Evolutionary conservation across 2,329 filamentous ascomycete species (phyloP).

Genomic region (Colletotrichum falcatum): DNA sequence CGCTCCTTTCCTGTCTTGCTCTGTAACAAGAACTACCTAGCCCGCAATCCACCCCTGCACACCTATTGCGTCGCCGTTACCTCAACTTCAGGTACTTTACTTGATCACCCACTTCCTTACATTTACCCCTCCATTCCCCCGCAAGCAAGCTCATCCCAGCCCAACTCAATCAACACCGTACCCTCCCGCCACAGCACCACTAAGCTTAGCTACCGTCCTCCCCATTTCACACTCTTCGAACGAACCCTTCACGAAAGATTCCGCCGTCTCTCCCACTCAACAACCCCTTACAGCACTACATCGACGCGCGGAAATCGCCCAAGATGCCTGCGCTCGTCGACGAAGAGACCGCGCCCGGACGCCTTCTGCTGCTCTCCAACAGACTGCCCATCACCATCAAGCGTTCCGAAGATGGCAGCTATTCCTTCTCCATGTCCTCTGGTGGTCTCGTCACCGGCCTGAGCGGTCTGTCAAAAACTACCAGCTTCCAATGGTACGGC

Average conservation of each 20-base stretch:
- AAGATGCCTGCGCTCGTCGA: slow-evolving; percentile 54
- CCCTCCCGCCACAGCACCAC: slow-evolving; percentile 26
- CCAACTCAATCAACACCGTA: slow-evolving; percentile 35
- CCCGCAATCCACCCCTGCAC: slow-evolving; percentile 24
- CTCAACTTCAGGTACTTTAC: slow-evolving; percentile 14
- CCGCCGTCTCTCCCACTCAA: slow-evolving; percentile 9
- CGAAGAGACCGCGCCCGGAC: slow-evolving; percentile 53
- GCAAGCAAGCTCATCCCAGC: slow-evolving; percentile 40
- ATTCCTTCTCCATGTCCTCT: slow-evolving; percentile 95
- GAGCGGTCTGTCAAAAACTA: slow-evolving; percentile 90
- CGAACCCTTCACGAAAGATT: slow-evolving; percentile 21
- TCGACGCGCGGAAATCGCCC: slow-evolving; percentile 20
- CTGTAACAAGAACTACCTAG: not conserved
- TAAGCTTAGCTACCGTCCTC: slow-evolving; percentile 23
- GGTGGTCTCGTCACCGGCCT: slow-evolving; percentile 94
- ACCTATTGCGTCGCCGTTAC: slow-evolving; percentile 23
- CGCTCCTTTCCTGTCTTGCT: not conserved
- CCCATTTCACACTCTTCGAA: slow-evolving; percentile 20
- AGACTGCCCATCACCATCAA: slow-evolving; percentile 97
- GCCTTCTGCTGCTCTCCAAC: slow-evolving; percentile 90
- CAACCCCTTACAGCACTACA: slow-evolving; percentile 3
- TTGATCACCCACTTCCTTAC: slow-evolving; percentile 12
- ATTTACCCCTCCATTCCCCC: slow-evolving; percentile 41
- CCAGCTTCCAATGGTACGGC: slow-evolving; percentile 97
- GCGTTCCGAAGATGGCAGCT: slow-evolving; percentile 89